Evolutionary conservation across 2,329 filamentous ascomycete genomes (phyloP), one percentile per base, ranked within the genome.

Genomic region (Endothia cerciana): DNA sequence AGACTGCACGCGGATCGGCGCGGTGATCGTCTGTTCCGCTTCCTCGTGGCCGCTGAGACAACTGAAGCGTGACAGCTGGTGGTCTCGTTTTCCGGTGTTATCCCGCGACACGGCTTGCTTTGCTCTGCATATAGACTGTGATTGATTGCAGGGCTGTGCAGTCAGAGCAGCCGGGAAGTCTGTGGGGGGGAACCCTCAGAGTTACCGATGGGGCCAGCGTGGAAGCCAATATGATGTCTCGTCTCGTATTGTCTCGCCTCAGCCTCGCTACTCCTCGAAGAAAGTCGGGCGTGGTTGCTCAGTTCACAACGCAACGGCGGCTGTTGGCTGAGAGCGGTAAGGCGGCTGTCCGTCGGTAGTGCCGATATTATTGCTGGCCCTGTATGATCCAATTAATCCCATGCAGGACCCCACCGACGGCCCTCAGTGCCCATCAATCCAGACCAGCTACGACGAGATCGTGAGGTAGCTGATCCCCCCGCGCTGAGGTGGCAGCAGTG

Each of bases 291-390:
- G 63, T 25, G 49, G 59, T 36, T 30, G n/a, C n/a, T 57, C 47
- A 36, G 41, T 47, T 65, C 62, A 60, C 56, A 47, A 55, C 60
- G 62, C 45, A 38, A 57, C 40, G 62, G 60, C 36, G 45, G 22
- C 28, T 25, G 61, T 11, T 63, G 55, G 28, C 47, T 58, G 66
- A 63, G 53, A 60, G 60, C 55, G 66, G 66, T 57, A 47, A 57
- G 41, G 53, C 61, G 28, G 61, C n/a, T 38, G 53, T 51, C 30
- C 22, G 61, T 66, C 66, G 66, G 64, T 63, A 66, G 47, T 66
- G 64, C 66, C 66, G 66, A 66, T 66, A 68, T 68, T 68, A 65
- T 22, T 61, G 62, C 65, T 63, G 64, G 66, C 38, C 47, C 47
- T 43, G 38, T 30, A n/a, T 63, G 57, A 60, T 56, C 64, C 66